Base-by-base conservation (phyloP, 2,329 filamentous ascomycete species). In the Dendryphion nanum region DNA sequence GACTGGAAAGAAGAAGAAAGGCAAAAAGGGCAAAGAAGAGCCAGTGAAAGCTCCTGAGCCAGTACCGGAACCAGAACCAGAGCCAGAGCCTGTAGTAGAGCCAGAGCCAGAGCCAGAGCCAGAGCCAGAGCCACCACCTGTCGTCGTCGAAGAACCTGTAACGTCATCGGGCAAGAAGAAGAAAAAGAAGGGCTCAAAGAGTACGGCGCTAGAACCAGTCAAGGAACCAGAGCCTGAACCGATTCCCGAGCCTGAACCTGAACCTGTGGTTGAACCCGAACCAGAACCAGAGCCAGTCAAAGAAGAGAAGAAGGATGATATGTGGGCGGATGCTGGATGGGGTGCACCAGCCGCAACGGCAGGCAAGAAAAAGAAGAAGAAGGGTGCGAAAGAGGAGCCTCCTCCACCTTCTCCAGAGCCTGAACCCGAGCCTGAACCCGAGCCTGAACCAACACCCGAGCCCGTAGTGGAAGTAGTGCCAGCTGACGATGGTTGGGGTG, bases 321-420 rank as follows among this genome's bases (percentile, higher is more conserved):
- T 60, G 16, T 63, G 55, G 57, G 56, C 50, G 30, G 53, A 55
- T 24, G 59, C 57, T 52, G 54, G 54, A 51, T 50, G 38, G 41
- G 40, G 33, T 17, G 37, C 37, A 3, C 28, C 42, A n/a, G 41
- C 45, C 2, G 29, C 42, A n/a, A 42, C 44, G 35, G 47, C 45
- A 18, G 54, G 59, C 39, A 62, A 64, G 42, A 71, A 69, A 50
- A 69, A 67, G 35, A 66, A 65, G 44, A 74, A 73, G 57, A 76
- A 77, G 58, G 68, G 68, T 33, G 55, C 41, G 35, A 51, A 42
- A 15, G 50, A 48, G 34, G 59, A 62, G 40, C 35, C 30, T 10
- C 39, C 42, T 10, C 42, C 42, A 19, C 29, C 33, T 18, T 14
- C 16, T 10, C 39, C 42, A 8, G 18, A 18, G 31, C 38, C 38